Base-by-base conservation (phyloP, 805 yeast species). In the Hanseniaspora lachancei region DNA sequence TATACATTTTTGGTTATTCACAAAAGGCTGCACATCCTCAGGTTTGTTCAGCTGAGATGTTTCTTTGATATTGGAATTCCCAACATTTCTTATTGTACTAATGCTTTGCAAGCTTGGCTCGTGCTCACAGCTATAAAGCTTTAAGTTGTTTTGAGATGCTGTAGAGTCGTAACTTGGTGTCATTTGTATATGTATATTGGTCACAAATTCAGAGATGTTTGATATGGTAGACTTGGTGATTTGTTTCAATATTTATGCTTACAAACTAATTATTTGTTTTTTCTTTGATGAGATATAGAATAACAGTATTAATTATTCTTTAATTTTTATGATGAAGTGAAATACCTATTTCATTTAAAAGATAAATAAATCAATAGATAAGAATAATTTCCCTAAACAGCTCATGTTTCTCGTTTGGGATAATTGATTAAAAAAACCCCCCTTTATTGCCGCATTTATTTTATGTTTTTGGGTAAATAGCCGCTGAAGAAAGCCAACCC, bases 11-110 rank as follows among this genome's bases (percentile, higher is more conserved):
- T 32, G 32, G 35, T 18, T n/a, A 10, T 5, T 24, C 27, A 15
- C 20, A 10, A 9, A 8, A 2, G 27, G 12, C 5, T 34, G 13
- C 7, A 32, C 15, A 6, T 34, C 36, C 16, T 23, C 44, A 2
- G 32, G 13, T 15, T 12, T 41, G 29, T 2, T 13, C 16, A 13
- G 7, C 7, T 41, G 44, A 15, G 47, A 44, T 27, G 21, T 29
- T 27, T 44, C 47, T 27, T 44, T 44, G 12, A 44, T 29, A 29
- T 27, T 43, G 23, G 47, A 44, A 24, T 27, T 44, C 7, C 36
- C 47, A 27, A 44, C 47, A 44, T 44, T 44, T 44, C 47, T 44
- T 16, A 44, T 20, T 27, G 47, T 44, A n/a, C 51, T 47, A 15
- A 47, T 42, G 16, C 51, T 47, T 47, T 36, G 41, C 2, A 34